Conservation (phyloP, 2,329 filamentous ascomycete genomes). For the Claviceps fusiformis region DNA sequence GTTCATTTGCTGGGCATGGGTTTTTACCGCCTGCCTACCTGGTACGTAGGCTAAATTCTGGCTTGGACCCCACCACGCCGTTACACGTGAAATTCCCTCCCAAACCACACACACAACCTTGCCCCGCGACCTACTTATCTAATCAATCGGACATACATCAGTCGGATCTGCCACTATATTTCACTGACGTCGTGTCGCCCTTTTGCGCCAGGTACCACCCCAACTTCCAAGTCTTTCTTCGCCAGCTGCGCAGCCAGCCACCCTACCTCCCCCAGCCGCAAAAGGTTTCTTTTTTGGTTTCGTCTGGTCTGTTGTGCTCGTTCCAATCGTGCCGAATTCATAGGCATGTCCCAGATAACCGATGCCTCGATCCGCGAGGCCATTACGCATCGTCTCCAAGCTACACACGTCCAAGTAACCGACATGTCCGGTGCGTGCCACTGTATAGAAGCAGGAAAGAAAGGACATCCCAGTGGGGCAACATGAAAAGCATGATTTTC, state of each 20-base stretch:
- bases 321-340: background rate
- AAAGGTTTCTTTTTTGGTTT: too few species aligned
- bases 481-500: background rate
- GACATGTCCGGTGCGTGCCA: constrained; percentile 69
- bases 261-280: background rate
- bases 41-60: background rate
- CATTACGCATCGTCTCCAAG: constrained; percentile 56
- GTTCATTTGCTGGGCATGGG: background rate
- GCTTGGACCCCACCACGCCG: background rate
- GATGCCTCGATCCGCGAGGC: constrained; percentile 56
- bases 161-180: background rate
- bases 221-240: background rate
- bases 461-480: background rate
- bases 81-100: too few species aligned
- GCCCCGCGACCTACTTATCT: background rate
- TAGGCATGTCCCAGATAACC: constrained; percentile 39
- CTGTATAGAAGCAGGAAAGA: background rate
- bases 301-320: too few species aligned
- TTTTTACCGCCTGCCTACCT: background rate
- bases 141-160: background rate
- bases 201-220: background rate
- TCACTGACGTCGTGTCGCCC: background rate
- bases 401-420: constrained; percentile 71
- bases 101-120: background rate
- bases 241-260: too few species aligned